These are phyloP conservation scores for Rhodotorula kratochvilovae DNA, from an alignment of 768 basidiomycete species.

Conservation along the genomic window DNA sequence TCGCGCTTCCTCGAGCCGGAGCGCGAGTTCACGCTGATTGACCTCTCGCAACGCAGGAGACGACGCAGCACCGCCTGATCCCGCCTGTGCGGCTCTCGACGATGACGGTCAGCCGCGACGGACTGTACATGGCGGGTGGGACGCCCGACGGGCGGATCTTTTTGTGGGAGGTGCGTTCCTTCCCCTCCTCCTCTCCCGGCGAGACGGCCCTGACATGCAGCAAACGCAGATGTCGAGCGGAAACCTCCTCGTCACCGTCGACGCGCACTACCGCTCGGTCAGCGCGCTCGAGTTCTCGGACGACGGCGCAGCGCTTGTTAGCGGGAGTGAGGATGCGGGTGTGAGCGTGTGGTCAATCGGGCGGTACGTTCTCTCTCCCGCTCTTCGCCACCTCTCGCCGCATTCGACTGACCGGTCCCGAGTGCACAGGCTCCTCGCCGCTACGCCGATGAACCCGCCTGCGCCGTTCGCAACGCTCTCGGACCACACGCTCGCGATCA, in stretches of 20 bases:
- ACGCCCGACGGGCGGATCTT: constrained; percentile 84
- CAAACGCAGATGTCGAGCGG: constrained; percentile 52
- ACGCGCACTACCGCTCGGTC: constrained; percentile 89
- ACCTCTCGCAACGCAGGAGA: constrained; percentile 16
- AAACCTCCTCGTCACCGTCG: constrained; percentile 74
- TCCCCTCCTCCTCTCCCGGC: constrained; percentile 21
- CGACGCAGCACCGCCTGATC: constrained; percentile 65
- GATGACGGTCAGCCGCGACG: constrained; percentile 66
- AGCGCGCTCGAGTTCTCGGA: constrained; percentile 75
- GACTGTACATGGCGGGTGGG: constrained; percentile 78
- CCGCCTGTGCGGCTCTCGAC: constrained; percentile 84
- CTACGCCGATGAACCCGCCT: constrained; percentile 34
- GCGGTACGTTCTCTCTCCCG: constrained; percentile 56
- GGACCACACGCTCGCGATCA: constrained; percentile 88
- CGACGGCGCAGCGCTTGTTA: constrained; percentile 73
- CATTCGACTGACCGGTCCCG: constrained; percentile 2
- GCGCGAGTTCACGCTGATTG: background rate
- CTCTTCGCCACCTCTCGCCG: background rate
- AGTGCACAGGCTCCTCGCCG: constrained; percentile 1
- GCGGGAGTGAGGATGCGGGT: constrained; percentile 85
- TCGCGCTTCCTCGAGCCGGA: background rate
- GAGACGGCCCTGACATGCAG: background rate
- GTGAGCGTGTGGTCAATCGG: constrained; percentile 84
- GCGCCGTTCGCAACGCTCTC: constrained; percentile 72
- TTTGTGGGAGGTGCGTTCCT: constrained; percentile 82